Conservation (phyloP, 148 eudicot genomes). For the Fagopyrum homotropicum region DNA sequence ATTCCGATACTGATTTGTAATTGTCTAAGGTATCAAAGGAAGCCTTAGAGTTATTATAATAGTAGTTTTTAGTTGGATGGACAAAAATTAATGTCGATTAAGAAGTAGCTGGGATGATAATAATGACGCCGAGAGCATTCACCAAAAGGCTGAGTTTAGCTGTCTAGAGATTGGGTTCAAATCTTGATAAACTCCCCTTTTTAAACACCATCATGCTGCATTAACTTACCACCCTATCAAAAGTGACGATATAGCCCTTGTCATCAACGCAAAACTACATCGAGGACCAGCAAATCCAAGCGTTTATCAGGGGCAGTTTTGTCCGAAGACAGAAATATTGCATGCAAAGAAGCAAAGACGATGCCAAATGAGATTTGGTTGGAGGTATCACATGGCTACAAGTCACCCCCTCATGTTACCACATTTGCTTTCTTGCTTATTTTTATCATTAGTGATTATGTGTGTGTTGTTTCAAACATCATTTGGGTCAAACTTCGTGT, state of each 20-base stretch:
- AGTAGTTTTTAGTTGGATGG: not conserved
- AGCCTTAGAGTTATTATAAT: no score
- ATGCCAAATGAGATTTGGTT: constrained; percentile 27
- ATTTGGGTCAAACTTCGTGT: constrained; percentile 20
- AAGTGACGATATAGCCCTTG: constrained; percentile 24
- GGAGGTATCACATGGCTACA: constrained; percentile 53
- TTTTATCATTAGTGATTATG: constrained; percentile 25
- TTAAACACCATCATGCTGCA: not conserved
- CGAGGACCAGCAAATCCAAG: constrained; percentile 14
- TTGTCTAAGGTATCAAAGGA: no score
- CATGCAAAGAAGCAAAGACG: not conserved
- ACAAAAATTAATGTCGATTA: not conserved
- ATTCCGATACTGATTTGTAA: no score
- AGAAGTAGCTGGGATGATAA: constrained; percentile 13
- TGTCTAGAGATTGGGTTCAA: constrained; percentile 14
- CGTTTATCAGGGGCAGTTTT: constrained; percentile 24
- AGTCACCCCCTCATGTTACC: constrained; percentile 44
- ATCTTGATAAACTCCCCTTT: constrained; percentile 24
- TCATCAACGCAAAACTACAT: constrained; percentile 11
- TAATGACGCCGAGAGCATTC: constrained; percentile 21
- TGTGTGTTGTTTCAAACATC: constrained; percentile 29
- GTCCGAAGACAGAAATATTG: constrained; percentile 7
- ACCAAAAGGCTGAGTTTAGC: constrained; percentile 13
- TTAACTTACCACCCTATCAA: not conserved
- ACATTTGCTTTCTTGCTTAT: constrained; percentile 19